Conservation (phyloP, 495 filamentous ascomycete species). For the Lepidopterella palustris region DNA sequence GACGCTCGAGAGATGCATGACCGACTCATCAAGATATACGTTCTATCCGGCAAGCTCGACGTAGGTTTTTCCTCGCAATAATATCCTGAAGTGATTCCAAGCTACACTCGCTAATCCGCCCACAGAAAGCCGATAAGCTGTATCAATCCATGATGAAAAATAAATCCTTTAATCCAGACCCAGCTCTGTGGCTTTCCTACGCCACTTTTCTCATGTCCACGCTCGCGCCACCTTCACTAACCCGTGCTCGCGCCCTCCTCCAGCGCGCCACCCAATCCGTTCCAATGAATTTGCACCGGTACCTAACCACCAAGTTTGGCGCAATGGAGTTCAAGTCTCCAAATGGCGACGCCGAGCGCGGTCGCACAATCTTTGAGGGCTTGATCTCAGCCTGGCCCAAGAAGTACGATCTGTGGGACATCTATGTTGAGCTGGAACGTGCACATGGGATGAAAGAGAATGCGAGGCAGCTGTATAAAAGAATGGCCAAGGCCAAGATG, state of each 20-base stretch:
- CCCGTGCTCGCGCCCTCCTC: conserved; percentile 72
- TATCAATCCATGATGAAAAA: conserved; percentile 82
- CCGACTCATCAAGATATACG: conserved; percentile 85
- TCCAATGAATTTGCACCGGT: conserved; percentile 60
- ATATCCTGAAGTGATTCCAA: background rate
- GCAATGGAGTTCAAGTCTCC: conserved; percentile 81
- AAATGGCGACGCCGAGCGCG: conserved; percentile 81
- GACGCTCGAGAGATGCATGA: conserved; percentile 87
- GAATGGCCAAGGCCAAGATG: conserved; percentile 61
- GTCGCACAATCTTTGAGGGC: conserved; percentile 89
- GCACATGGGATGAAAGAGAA: conserved; percentile 55
- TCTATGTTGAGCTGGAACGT: conserved; percentile 81
- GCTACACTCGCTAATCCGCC: conserved; percentile 4
- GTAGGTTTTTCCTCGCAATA: conserved; percentile 37
- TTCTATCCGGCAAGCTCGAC: conserved; percentile 74
- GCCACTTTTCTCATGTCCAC: conserved; percentile 81
- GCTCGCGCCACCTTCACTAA: conserved; percentile 48
- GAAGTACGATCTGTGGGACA: conserved; percentile 86
- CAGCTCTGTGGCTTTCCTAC: conserved; percentile 87
- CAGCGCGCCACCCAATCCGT: conserved; percentile 81
- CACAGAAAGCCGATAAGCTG: conserved; percentile 78
- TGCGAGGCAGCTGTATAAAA: conserved; percentile 70
- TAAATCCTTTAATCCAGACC: conserved; percentile 63
- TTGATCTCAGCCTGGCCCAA: conserved; percentile 78
- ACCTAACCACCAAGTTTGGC: conserved; percentile 78